Evolutionary conservation across 2,329 filamentous ascomycete genomes (phyloP).

Genomic region (Penicillium oxalicum): DNA sequence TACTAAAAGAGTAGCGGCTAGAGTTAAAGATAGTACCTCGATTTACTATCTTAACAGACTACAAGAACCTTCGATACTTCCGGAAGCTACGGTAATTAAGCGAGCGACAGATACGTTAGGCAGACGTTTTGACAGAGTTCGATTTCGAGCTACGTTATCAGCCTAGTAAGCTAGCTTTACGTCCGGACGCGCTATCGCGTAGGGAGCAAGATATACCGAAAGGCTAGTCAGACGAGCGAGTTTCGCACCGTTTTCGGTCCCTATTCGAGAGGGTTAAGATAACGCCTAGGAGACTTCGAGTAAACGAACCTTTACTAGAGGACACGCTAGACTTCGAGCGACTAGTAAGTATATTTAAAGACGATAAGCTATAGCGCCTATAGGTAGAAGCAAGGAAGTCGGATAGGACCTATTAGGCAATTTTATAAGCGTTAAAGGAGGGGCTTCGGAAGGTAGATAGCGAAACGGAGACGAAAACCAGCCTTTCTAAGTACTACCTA

Average conservation of each 20-base stretch:
- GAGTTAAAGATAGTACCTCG: constrained; percentile 4
- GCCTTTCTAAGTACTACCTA: background rate
- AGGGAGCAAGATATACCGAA: background rate
- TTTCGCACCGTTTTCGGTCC: too few relatives aligned
- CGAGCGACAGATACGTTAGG: background rate
- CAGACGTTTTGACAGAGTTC: background rate
- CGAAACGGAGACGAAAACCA: background rate
- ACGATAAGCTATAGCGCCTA: background rate
- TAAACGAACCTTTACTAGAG: background rate
- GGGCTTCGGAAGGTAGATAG: background rate
- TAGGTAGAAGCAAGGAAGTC: background rate
- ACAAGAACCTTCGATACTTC: constrained; percentile 7
- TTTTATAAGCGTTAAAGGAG: background rate
- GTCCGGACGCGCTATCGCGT: background rate
- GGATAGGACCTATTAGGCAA: background rate
- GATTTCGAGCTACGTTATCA: background rate
- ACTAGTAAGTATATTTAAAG: background rate
- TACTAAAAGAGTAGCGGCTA: background rate
- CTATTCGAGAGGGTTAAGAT: background rate
- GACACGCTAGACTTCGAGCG: background rate
- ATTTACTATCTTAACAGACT: constrained; percentile 4
- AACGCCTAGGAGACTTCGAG: background rate
- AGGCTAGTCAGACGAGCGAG: too few relatives aligned
- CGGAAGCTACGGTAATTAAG: background rate
- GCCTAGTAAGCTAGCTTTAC: background rate